These are phyloP conservation scores for Leucogyrophana mollusca DNA, from an alignment of 768 basidiomycete species.

Conservation along the genomic window DNA sequence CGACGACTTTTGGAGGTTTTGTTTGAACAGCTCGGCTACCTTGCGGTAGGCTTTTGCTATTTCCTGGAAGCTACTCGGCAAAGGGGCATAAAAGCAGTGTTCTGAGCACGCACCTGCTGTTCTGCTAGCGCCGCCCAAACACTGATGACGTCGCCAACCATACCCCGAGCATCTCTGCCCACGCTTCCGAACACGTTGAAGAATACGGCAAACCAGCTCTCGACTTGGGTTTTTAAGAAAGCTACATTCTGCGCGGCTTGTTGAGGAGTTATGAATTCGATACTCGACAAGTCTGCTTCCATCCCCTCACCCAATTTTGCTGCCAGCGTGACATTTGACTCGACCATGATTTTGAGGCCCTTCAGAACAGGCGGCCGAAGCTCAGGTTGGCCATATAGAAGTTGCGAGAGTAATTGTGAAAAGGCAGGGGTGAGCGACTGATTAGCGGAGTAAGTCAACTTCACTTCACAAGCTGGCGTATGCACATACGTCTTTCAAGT, in stretches of 20 bases:
- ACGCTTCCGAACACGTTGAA: constrained; percentile 96
- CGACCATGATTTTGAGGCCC: constrained; percentile 78
- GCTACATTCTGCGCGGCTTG: constrained; percentile 66
- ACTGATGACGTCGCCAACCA: constrained; percentile 85
- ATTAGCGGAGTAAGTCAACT: constrained; percentile 1
- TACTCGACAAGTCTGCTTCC: constrained; percentile 26
- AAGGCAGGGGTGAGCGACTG: constrained; percentile 77
- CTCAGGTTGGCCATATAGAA: constrained; percentile 87
- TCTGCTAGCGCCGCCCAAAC: constrained; percentile 84
- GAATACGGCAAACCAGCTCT: constrained; percentile 92
- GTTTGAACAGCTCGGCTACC: constrained; percentile 67
- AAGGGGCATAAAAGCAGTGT: constrained; percentile 2
- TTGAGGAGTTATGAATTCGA: constrained; percentile 44
- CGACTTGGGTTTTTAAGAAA: constrained; percentile 74
- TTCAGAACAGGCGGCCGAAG: constrained; percentile 81
- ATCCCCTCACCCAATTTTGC: constrained; percentile 31
- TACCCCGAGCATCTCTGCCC: constrained; percentile 66
- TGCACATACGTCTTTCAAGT: constrained; percentile 62
- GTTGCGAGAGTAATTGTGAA: constrained; percentile 86
- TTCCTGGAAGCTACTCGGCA: constrained; percentile 43
- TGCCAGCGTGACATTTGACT: constrained; percentile 66
- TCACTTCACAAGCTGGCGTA: constrained; percentile 3
- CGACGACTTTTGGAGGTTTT: constrained; percentile 50
- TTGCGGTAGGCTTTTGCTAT: constrained; percentile 80
- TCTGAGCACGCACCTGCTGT: constrained; percentile 47